phyloP scores from a whole-genome alignment of 1,284 basidiomycete genomes.

The Malassezia sp. region DNA sequence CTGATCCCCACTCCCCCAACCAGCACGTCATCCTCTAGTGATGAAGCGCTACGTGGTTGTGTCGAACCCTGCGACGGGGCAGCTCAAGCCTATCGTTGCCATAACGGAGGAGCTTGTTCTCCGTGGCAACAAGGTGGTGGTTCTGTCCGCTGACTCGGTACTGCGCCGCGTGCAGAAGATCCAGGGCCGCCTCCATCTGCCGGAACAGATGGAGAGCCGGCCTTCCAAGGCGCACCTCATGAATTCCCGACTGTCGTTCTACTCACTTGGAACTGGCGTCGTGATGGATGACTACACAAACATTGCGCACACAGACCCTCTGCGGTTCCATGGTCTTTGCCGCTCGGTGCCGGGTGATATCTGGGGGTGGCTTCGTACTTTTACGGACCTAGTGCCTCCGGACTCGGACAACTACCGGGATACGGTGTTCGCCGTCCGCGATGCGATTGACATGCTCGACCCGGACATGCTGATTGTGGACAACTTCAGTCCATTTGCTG shows the following conservation, averaged over 20 bases:
- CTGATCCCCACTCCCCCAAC: too few species aligned
- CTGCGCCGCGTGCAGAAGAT: constrained; percentile 7
- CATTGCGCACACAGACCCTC: constrained; percentile 8
- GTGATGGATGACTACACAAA: constrained; percentile 20
- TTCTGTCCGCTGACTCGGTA: constrained; percentile 11
- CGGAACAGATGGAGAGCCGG: constrained; percentile 1
- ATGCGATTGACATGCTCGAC: constrained; percentile 18
- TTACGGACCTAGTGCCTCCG: constrained; percentile 15
- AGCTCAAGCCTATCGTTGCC: constrained; percentile 20
- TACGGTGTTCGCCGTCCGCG: constrained; percentile 18
- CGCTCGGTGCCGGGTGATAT: constrained; percentile 19
- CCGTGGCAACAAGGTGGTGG: constrained; percentile 16
- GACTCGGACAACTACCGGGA: constrained; percentile 16
- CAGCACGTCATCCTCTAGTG: too few species aligned
- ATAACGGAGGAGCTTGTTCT: constrained; percentile 17
- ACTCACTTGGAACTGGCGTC: constrained; percentile 14
- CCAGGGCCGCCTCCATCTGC: constrained; percentile 3
- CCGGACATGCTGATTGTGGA: constrained; percentile 32
- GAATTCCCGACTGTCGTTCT: constrained; percentile 11
- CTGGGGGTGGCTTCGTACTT: constrained; percentile 14
- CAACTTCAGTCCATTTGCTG: constrained; percentile 25
- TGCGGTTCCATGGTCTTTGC: constrained; percentile 14
- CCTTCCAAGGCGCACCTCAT: constrained; percentile 1
- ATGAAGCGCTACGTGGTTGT: constrained; percentile 17
- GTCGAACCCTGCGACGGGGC: constrained; percentile 20